Base-by-base conservation (phyloP, 345 rosid genomes). In the Orychophragmus violaceus region DNA sequence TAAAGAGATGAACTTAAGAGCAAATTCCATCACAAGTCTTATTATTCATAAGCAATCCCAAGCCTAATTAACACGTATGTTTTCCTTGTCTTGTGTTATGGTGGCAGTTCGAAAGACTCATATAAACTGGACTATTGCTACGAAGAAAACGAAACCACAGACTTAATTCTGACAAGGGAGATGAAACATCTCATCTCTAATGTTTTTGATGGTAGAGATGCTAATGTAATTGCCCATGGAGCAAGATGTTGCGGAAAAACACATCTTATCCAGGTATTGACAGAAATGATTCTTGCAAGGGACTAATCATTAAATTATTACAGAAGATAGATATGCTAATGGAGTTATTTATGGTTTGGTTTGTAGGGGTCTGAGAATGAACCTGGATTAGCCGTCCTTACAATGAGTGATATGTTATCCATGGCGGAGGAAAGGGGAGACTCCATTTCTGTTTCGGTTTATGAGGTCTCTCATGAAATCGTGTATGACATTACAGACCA, bases 171-270 rank as follows among this genome's bases (percentile, higher is more conserved):
- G 57, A 6, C 63, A n/a, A 82, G 68, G 65, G 95, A 90, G 58
- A 83, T 90, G 3, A 78, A 77, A 69, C 84, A 86, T 54, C 71
- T 86, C 0, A 45, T 90, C 41, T 27, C 81, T 41, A 80, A 36
- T 30, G 79, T 90, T 48, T 81, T 90, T 32, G 78, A 78, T 27
- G 95, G 95, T 27, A 55, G 49, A 4, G 76, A 77, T 77, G 83
- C 84, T 42, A 83, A 83, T 37, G 62, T 86, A 5, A 71, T 91
- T 76, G 96, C 91, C 3, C 79, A 36, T 5, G 97, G 97, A 71
- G 89, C 97, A 8, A 81, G 83, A 68, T 72, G 79, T 62, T 81
- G 85, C 9, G 96, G 91, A 22, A 91, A 88, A 69, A 81, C 87
- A 11, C 64, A 68, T 71, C 41, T 82, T 10, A 76, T 86, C 14